These are phyloP conservation scores for Candida sp. DNA, from an alignment of 1,139 yeast genomes.

Conservation along the genomic window DNA sequence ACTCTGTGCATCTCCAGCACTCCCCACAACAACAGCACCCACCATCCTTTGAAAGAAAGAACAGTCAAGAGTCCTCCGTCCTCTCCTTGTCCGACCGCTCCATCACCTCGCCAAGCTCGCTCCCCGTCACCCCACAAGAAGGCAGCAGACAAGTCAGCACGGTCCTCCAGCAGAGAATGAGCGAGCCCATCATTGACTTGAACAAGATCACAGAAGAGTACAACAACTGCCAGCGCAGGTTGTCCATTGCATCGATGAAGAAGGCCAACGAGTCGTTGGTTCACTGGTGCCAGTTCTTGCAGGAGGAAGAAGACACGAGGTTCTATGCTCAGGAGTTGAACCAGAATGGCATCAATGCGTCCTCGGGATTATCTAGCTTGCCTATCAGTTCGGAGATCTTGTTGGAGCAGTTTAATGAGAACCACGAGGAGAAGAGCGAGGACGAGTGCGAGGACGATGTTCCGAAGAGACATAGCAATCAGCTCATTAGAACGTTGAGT, in stretches of 20 bases:
- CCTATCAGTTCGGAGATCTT: conserved; percentile 14
- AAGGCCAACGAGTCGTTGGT: background rate
- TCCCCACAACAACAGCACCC: background rate
- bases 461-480: background rate
- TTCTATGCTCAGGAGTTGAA: conserved; percentile 3
- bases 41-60: conserved; percentile 2
- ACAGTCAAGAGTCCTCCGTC: conserved; percentile 10
- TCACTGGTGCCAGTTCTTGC: conserved; percentile 11
- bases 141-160: background rate
- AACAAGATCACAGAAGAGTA: conserved; percentile 20
- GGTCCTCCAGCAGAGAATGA: background rate
- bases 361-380: conserved; percentile 3
- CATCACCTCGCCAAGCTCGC: background rate
- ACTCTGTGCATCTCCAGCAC: background rate
- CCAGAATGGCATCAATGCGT: background rate
- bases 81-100: background rate
- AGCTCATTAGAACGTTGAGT: background rate
- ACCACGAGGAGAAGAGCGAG: background rate
- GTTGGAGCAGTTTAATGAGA: conserved; percentile 8
- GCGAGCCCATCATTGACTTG: conserved; percentile 19
- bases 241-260: conserved; percentile 7
- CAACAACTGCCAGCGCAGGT: conserved; percentile 13
- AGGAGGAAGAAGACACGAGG: conserved; percentile 4
- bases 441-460: background rate
- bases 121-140: conserved; percentile 9